Evolutionary conservation across 345 rosid species (phyloP).

Genomic region (Dovyalis caffra): DNA sequence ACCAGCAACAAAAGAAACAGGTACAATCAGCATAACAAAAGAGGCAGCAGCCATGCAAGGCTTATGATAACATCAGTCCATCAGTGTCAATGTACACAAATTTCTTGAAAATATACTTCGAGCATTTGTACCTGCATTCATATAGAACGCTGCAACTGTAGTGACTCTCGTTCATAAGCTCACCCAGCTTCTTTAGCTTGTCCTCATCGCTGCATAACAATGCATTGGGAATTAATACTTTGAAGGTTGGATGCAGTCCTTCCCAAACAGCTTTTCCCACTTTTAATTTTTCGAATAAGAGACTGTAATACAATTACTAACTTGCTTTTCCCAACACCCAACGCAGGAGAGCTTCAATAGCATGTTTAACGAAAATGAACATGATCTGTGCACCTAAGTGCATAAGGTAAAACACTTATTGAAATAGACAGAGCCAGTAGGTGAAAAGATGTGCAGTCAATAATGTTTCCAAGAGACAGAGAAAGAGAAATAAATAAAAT

Average conservation of each 20-base stretch:
- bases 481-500: background rate
- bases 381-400: background rate
- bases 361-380: background rate
- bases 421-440: background rate
- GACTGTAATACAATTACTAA: background rate
- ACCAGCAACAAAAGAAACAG: background rate
- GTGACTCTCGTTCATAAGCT: constrained; percentile 94
- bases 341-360: background rate
- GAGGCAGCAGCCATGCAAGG: background rate
- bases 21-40: background rate
- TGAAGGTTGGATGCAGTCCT: background rate
- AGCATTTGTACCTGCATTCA: constrained; percentile 76
- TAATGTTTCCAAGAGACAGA: background rate
- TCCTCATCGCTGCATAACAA: constrained; percentile 72
- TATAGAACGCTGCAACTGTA: constrained; percentile 83
- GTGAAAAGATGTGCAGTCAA: background rate
- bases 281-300: background rate
- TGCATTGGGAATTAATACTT: constrained; percentile 4
- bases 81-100: background rate
- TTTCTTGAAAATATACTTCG: background rate
- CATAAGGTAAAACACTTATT: background rate
- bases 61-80: background rate
- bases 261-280: background rate
- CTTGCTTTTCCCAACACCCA: background rate
- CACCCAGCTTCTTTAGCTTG: constrained; percentile 80